Conservation (phyloP, 164 flowering plant genomes). For the Tetracentron sinense region DNA sequence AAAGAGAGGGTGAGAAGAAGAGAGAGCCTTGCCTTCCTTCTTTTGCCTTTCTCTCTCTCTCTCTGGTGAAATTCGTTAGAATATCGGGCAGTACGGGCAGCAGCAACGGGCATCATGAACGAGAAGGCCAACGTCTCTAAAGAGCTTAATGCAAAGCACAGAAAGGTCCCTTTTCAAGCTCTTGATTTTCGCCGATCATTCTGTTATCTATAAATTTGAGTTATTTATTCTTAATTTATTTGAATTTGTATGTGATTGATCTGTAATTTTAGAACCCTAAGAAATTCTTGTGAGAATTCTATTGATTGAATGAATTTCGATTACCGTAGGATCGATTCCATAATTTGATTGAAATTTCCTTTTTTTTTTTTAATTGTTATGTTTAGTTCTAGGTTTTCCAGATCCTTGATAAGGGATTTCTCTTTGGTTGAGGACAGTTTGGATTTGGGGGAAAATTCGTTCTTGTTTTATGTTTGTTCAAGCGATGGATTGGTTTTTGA, state of each 20-base stretch:
- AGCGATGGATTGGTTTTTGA: not conserved
- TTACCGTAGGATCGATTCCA: not conserved
- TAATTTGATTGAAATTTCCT: not conserved
- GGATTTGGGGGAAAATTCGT: too few species aligned
- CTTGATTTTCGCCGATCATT: not conserved
- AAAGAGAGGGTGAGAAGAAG: not conserved
- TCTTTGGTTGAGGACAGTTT: not conserved
- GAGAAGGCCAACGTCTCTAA: constrained; percentile 55
- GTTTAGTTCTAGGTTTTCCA: not conserved
- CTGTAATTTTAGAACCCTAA: constrained; percentile 4
- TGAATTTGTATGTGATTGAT: constrained; percentile 4
- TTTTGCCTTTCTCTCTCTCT: constrained; percentile 10
- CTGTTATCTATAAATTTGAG: not conserved
- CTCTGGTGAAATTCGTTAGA: not conserved
- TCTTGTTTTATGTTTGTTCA: not conserved
- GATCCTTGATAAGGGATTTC: not conserved
- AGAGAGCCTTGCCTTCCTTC: not conserved
- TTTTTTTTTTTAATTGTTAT: not conserved
- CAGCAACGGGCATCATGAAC: constrained; percentile 33
- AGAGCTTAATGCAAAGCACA: constrained; percentile 51
- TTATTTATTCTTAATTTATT: not conserved
- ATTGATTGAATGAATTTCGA: not conserved
- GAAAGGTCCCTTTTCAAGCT: constrained; percentile 30
- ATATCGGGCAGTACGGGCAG: not conserved
- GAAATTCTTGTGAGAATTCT: not conserved